Base-by-base conservation (phyloP, 2,329 filamentous ascomycete genomes). In the Dactylellina drechsleri region DNA sequence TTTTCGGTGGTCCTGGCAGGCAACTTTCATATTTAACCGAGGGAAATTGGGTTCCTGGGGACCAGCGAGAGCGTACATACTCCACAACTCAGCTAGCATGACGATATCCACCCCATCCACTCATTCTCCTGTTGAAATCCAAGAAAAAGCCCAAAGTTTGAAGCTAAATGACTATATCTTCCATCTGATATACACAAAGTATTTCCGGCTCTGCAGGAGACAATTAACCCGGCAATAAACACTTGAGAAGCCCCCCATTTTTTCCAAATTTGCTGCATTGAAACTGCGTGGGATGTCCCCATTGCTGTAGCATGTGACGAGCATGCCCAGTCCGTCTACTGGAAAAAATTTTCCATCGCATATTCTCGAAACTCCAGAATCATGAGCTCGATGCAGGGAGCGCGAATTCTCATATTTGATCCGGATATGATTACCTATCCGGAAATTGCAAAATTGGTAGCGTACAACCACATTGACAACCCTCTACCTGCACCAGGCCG, bases 11-110 rank as follows among this genome's bases (percentile, higher is more conserved):
- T 57, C 68, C 68, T 66, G 68, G 61, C 68, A 66, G 68, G 49
- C 62, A 62, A 50, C 60, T 66, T 60, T 74, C 70, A 67, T 66
- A 67, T 74, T 74, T 74, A 74, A 74, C 70, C 70, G 70, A 74
- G 62, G 70, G 62, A 74, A 74, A 67, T 74, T 67, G 70, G 62
- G 57, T 58, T 43, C 58, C 57, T 54, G 62, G 62, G 53, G 52
- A 23, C 16, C 26, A 13, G 26, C 10, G 3, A 20, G 8, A 16
- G 43, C 40, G 26, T 43, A 40, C 40, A 18, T 43, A 40, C 59
- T 57, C 28, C 47, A 23, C 59, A 28, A 40, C 41, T 45, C 31
- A 49, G 43, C 57, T 16, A 49, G 18, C 18, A 40, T 5, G 43
- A 45, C n/a, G 50, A 66, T 73, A 60, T 60, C 56, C 60, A 60